A percentile compares a stretch with the other conserved stretches of the same genome.
These are phyloP conservation scores for Mucor irregularis DNA, from an alignment of 371 early-diverging fungal genomes.

Conservation along the genomic window DNA sequence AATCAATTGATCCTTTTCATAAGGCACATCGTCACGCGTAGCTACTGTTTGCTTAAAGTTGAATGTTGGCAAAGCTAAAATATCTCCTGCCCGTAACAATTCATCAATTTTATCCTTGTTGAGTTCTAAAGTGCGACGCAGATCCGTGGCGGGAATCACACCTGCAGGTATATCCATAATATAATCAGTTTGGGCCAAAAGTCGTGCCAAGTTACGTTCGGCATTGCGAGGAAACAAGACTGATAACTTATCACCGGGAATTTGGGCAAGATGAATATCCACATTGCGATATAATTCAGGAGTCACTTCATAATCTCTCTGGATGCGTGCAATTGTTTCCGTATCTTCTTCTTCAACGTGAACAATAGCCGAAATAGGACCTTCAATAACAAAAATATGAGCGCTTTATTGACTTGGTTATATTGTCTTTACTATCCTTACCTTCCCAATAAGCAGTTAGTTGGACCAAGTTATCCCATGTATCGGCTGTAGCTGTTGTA, in stretches of 20 bases:
- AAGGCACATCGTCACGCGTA: slow-evolving; percentile 22
- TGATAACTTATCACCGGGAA: slow-evolving; percentile 22
- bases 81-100: slow-evolving; percentile 33
- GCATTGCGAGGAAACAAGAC: slow-evolving; percentile 46
- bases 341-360: slow-evolving; percentile 31
- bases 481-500: slow-evolving; percentile 37
- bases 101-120: slow-evolving; percentile 37
- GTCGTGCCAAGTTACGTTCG: slow-evolving; percentile 50
- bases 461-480: slow-evolving; percentile 38
- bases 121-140: slow-evolving; percentile 36
- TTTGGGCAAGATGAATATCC: slow-evolving; percentile 37
- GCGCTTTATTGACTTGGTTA: neutral
- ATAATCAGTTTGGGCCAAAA: slow-evolving; percentile 43
- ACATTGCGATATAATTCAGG: slow-evolving; percentile 31
- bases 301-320: slow-evolving; percentile 20
- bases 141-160: slow-evolving; percentile 41
- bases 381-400: too few species aligned
- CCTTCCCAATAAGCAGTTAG: slow-evolving; percentile 49
- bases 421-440: slow-evolving; percentile 4
- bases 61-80: too few species aligned
- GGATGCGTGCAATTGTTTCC: slow-evolving; percentile 14
- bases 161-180: slow-evolving; percentile 39
- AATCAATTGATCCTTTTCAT: slow-evolving; percentile 32
- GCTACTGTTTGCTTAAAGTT: too few species aligned
- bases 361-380: slow-evolving; percentile 47